Conservation (phyloP, 2,329 filamentous ascomycete genomes). For the Ophiostoma populinum region DNA sequence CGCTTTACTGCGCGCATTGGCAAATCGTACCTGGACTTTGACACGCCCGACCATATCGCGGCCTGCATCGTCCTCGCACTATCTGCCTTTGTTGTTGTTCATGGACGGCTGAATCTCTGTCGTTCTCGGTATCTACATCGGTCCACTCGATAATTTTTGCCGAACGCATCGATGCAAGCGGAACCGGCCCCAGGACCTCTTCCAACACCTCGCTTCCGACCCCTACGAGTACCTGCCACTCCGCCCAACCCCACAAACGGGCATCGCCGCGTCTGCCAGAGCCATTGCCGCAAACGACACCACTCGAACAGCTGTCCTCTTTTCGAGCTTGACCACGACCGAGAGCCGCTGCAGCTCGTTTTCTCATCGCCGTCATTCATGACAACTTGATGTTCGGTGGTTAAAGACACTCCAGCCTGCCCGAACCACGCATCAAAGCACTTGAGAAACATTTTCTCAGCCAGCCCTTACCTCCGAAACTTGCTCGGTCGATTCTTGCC, state of each 20-base stretch:
- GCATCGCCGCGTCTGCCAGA: not conserved
- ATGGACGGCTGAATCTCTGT: no score
- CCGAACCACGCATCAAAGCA: slow-evolving; percentile 17
- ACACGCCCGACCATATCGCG: no score
- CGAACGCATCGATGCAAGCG: slow-evolving; percentile 10
- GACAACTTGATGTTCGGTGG: slow-evolving; percentile 50
- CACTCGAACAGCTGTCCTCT: not conserved
- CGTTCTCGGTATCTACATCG: no score
- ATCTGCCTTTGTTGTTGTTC: no score
- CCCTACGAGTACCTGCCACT: not conserved
- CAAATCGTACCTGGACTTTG: no score
- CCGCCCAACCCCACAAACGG: not conserved
- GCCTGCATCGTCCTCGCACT: no score
- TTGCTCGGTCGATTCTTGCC: no score
- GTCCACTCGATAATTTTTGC: not conserved
- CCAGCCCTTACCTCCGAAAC: slow-evolving; percentile 16
- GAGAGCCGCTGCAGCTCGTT: no score
- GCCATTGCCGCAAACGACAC: slow-evolving; percentile 1
- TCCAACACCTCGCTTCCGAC: slow-evolving; percentile 3
- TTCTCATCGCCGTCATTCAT: slow-evolving; percentile 13
- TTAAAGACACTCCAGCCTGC: slow-evolving; percentile 42
- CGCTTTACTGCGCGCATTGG: no score
- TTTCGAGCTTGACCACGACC: no score
- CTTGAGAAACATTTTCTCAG: slow-evolving; percentile 18
- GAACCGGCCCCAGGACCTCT: slow-evolving; percentile 8